These are phyloP conservation scores for Tricharina praecox DNA, from an alignment of 495 filamentous ascomycete genomes.

Conservation along the genomic window DNA sequence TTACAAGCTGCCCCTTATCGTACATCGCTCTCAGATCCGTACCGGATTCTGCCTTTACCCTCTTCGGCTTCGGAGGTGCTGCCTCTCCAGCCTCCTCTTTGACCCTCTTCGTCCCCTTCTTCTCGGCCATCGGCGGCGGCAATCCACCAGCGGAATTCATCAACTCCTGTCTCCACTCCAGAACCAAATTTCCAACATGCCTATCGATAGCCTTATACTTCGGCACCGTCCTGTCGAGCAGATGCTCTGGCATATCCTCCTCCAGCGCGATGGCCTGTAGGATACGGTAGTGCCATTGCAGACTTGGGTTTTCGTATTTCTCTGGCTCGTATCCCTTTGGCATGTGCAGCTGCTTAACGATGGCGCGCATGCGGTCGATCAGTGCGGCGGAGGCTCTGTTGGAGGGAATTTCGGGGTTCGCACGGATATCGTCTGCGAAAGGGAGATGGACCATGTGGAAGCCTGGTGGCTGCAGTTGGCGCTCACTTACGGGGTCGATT, in stretches of 20 bases:
- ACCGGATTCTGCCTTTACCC: conserved; percentile 12
- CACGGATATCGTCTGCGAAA: conserved; percentile 77
- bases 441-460: conserved; percentile 82
- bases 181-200: conserved; percentile 58
- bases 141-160: conserved; percentile 31
- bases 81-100: conserved; percentile 24
- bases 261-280: conserved; percentile 83
- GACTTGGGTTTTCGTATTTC: conserved; percentile 81
- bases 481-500: conserved; percentile 41
- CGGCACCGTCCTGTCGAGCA: conserved; percentile 71
- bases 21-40: conserved; percentile 45
- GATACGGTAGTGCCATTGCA: conserved; percentile 97
- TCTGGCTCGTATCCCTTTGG: conserved; percentile 74
- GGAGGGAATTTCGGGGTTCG: conserved; percentile 40
- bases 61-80: conserved; percentile 36
- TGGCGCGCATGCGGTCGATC: conserved; percentile 60
- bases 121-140: conserved; percentile 29
- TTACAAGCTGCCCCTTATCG: conserved; percentile 39
- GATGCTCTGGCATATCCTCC: conserved; percentile 67
- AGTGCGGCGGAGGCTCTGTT: conserved; percentile 50
- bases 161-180: conserved; percentile 57
- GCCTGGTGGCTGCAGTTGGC: conserved; percentile 60
- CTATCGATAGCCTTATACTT: conserved; percentile 75
- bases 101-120: conserved; percentile 30
- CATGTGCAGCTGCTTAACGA: conserved; percentile 76